Evolutionary conservation across 768 basidiomycete genomes (phyloP).

Genomic region (Lyophyllum semitale): DNA sequence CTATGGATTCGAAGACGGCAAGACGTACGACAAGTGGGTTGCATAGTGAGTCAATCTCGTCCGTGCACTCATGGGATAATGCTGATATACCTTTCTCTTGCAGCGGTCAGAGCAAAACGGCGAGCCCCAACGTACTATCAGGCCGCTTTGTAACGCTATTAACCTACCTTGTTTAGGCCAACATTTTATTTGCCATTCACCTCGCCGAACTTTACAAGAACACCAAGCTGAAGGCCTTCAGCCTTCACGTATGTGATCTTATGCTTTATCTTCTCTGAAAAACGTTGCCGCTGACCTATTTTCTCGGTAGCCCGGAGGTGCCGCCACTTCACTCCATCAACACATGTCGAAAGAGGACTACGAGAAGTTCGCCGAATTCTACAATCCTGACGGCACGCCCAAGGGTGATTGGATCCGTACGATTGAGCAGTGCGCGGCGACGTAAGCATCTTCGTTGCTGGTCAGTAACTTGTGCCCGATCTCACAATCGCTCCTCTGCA

Average conservation of each 20-base stretch:
- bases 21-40: slow-evolving; percentile 13
- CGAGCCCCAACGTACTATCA: background rate
- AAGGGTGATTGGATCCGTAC: slow-evolving; percentile 8
- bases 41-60: slow-evolving; percentile 10
- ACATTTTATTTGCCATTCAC: slow-evolving; percentile 4
- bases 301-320: slow-evolving; percentile 2
- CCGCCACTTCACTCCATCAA: slow-evolving; percentile 1
- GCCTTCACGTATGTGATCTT: slow-evolving; percentile 5
- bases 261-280: background rate
- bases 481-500: background rate
- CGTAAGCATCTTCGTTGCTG: background rate
- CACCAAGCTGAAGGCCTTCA: slow-evolving; percentile 9
- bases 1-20: slow-evolving; percentile 5
- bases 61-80: background rate
- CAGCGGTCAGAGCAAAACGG: background rate
- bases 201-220: slow-evolving; percentile 10
- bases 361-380: slow-evolving; percentile 11
- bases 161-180: background rate
- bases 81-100: background rate
- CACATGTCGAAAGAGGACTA: slow-evolving; percentile 13
- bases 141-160: background rate
- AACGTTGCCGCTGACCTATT: background rate
- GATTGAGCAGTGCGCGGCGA: slow-evolving; percentile 3
- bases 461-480: background rate
- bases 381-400: slow-evolving; percentile 7